Base-by-base conservation (phyloP, 208 protist species). In the Balamuthia mandrillaris region DNA sequence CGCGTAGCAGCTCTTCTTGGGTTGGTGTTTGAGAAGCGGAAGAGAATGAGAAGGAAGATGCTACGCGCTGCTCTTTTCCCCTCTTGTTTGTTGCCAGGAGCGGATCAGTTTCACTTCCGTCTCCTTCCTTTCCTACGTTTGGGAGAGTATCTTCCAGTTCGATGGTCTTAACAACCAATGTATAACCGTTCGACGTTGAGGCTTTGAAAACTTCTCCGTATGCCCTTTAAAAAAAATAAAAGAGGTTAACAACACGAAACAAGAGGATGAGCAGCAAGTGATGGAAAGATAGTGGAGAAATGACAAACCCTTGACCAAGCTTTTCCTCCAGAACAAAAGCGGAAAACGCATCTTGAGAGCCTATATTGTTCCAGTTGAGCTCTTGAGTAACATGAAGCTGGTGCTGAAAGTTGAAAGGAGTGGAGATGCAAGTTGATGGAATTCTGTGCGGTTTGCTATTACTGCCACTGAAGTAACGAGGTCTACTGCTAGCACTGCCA, bases 181-280 rank as follows among this genome's bases (percentile, higher is more conserved):
- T 63, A 0, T 29, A 29, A 27, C 74, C 74, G 7, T 44, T 81
- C 49, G 63, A 44, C 44, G 74, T 51, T 18, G 31, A 37, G 5
- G 74, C 74, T 33, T 81, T 81, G 49, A 63, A 81, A 4, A 81
- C 74, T 18, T 81, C 74, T 1, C 74, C 74, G 24, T 81, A 81
- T 29, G 74, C 56, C 18, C 74, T 81, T n/a, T 5, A 74, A 16
- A 1, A 4, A 42, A 18, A 3, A 45, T 2, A 33, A 3, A 58
- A 5, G 5, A 16, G n/a, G 4, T 18, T 31, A 12, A 58, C n/a
- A 12, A 58, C 4, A 58, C n/a, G 10, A 58, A 58, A 27, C n/a
- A 58, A 21, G 4, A 2, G 51, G 10, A 31, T 21, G 51, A 58
- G 51, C 51, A 31, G 54, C 54, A 16, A 54, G 9, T 41, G 42